Base-by-base conservation (phyloP, 176 grass and related monocot genomes). In the Oryza australiensis region DNA sequence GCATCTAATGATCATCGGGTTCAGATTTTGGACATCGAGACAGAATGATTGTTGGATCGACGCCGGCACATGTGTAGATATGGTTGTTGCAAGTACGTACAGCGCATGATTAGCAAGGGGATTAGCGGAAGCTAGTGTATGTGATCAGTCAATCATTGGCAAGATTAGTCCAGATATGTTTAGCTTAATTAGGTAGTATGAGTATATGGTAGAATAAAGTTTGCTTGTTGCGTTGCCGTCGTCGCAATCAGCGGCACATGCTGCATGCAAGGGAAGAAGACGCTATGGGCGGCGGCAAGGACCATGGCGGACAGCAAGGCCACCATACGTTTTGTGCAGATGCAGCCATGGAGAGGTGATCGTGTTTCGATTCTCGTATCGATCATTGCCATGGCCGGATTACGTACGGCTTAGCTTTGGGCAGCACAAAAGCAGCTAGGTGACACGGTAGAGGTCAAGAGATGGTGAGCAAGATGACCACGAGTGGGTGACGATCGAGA, bases 181-280 rank as follows among this genome's bases (percentile, higher is more conserved):
- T 55, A 20, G 49, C 40, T 33, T 29, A 49, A 49, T 49, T 5
- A 49, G 14, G 46, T 49, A 49, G 13, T 1, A 14, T 9, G 5
- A 10, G 14, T 49, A 49, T 49, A 5, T 49, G 13, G 46, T 0
- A 18, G 46, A 49, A 49, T 49, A 49, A 14, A 16, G 3, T 48
- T 49, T 49, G 12, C 15, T 49, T 49, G 46, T 16, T 49, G 46
- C 1, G 3, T 49, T 49, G 46, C 46, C 46, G 46, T 18, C 41
- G 73, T 74, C 57, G 75, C 45, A 60, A 78, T 78, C 87, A 40
- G 68, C 72, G 68, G 74, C 85, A 75, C 77, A 75, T 75, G 77
- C 60, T 49, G 46, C 14, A 4, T 5, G 46, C 41, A 0, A 42
- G 35, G 1, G 22, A 2, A 55, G 49, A 42, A 70, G 35, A 42